phyloP scores from a whole-genome alignment of 2,329 filamentous ascomycete genomes.

The Diaporthe vexans region DNA sequence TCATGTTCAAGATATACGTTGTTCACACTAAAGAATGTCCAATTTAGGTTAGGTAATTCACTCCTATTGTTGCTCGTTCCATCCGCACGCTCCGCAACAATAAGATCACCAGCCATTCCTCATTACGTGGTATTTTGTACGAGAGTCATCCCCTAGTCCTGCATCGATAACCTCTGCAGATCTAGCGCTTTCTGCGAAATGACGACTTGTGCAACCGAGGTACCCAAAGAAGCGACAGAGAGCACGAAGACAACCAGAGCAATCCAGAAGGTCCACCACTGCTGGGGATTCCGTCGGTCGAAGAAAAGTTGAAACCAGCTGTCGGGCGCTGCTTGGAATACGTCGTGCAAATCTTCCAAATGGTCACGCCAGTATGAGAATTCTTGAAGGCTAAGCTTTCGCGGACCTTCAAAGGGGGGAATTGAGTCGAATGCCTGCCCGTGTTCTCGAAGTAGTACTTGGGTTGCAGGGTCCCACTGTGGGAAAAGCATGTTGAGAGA shows the following conservation, averaged over 20 bases:
- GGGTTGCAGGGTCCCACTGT: not conserved
- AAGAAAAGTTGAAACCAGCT: slow-evolving; percentile 2
- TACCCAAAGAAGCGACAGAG: not conserved
- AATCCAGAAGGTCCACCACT: slow-evolving; percentile 11
- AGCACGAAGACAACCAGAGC: not conserved
- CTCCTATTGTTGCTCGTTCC: too few relatives aligned
- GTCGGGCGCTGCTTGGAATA: not conserved
- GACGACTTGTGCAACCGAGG: too few relatives aligned
- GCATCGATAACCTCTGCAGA: too few relatives aligned
- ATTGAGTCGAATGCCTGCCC: not conserved
- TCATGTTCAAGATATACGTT: too few relatives aligned
- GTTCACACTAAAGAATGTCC: too few relatives aligned
- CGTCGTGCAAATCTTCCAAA: not conserved
- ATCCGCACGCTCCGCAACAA: too few relatives aligned
- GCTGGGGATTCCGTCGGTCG: not conserved
- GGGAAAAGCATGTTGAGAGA: slow-evolving; percentile 10
- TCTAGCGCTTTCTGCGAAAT: too few relatives aligned
- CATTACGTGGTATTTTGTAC: too few relatives aligned
- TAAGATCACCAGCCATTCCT: too few relatives aligned
- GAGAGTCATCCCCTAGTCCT: too few relatives aligned
- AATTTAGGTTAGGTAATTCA: too few relatives aligned
- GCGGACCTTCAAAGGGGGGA: not conserved
- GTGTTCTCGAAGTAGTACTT: not conserved
- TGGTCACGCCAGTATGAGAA: slow-evolving; percentile 2
- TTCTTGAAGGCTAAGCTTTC: not conserved